Evolutionary conservation across 2,329 filamentous ascomycete species (phyloP).

Genomic region (Botrytis deweyae): DNA sequence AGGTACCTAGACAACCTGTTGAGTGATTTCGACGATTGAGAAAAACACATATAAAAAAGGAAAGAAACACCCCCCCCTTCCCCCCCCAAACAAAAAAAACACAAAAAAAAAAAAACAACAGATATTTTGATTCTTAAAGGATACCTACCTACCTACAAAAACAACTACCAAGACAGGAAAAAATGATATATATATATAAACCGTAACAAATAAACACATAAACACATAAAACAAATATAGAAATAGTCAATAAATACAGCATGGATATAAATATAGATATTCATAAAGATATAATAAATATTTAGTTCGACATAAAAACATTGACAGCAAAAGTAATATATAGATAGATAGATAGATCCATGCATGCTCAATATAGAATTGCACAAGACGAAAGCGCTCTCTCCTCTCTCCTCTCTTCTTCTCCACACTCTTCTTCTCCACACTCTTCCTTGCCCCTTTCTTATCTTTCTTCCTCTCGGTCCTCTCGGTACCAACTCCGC

Average conservation of each 20-base stretch:
- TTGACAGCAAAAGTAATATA: background rate
- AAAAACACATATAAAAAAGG: too few species aligned
- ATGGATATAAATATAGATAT: background rate
- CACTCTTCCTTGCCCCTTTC: background rate
- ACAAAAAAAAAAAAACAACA: too few species aligned
- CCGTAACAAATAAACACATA: background rate
- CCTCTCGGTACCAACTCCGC: background rate
- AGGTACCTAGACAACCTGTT: too few species aligned
- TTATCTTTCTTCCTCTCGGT: background rate
- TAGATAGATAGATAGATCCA: background rate
- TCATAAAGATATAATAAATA: background rate
- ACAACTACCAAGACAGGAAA: background rate
- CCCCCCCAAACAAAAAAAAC: too few species aligned
- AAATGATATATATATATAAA: background rate
- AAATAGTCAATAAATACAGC: fast-evolving
- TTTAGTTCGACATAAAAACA: background rate
- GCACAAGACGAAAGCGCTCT: background rate
- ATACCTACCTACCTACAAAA: too few species aligned
- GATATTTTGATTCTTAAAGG: too few species aligned
- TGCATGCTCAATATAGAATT: background rate
- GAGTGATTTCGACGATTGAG: too few species aligned
- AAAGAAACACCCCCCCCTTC: too few species aligned
- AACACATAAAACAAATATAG: background rate
- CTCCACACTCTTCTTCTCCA: background rate
- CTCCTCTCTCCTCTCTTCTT: background rate